phyloP scores from a whole-genome alignment of 176 grass and related monocot species.

The maize (Zea mays) region DNA sequence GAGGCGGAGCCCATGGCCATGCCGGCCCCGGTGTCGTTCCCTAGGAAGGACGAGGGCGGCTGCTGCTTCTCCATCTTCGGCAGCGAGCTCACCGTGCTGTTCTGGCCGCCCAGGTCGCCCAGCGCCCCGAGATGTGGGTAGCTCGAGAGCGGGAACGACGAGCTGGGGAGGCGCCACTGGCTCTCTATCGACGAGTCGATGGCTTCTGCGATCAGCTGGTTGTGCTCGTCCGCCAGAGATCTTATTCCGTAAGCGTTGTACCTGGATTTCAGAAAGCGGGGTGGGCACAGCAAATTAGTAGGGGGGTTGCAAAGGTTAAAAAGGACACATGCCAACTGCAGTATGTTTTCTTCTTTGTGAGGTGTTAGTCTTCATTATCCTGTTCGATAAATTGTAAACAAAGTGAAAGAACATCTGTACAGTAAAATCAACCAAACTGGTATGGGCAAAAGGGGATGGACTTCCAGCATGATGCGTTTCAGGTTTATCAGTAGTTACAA shows the following conservation, averaged over 20 bases:
- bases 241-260: conserved; percentile 52
- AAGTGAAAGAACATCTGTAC: neutral
- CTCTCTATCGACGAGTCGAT: conserved; percentile 46
- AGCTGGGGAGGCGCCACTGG: conserved; percentile 46
- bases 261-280: conserved; percentile 26
- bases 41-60: conserved; percentile 22
- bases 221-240: conserved; percentile 59
- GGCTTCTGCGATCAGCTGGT: conserved; percentile 56
- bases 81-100: conserved; percentile 24
- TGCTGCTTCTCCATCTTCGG: conserved; percentile 50
- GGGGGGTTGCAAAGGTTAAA: neutral
- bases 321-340: neutral
- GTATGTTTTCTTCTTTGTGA: neutral
- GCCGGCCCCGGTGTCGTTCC: conserved; percentile 32
- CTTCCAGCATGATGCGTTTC: neutral
- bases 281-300: neutral
- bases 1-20: neutral
- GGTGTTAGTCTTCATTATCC: neutral
- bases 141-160: conserved; percentile 38
- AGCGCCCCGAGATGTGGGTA: conserved; percentile 45
- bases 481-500: conserved; percentile 18
- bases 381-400: neutral
- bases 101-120: conserved; percentile 41
- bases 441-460: neutral
- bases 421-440: neutral